Evolutionary conservation across 306 rosid genomes (phyloP), one percentile per base, ranked within the genome.

Genomic region (Trifolium repens): DNA sequence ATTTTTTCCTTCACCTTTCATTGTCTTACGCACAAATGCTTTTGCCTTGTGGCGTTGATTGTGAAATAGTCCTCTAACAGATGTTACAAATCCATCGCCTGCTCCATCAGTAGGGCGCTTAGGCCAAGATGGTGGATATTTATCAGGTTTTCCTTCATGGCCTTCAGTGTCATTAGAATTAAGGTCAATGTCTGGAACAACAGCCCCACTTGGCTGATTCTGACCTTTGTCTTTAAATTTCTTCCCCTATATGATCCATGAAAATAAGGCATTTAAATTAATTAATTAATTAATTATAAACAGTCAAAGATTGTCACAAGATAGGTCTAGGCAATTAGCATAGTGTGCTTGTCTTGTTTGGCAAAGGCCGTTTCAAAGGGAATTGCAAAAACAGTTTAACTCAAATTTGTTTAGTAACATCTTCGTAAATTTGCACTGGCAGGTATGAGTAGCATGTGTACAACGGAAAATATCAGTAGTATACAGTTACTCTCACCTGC

Each of bases 51-150:
- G 86, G n/a, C 92, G 97, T 82, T 96, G 99, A 69, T 72, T 89
- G 53, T 82, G 81, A 78, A 96, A 96, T 70, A 92, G 81, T 69
- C 99, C 99, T 79, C 80, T 89, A 47, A 96, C 74, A 54, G 96
- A 90, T 80, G 98, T 96, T 72, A 96, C 99, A 88, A 96, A 96
- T 60, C 97, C 93, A 76, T 96, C 98, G 68, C 98, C 99, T 12
- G 98, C 99, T 83, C 97, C 98, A 46, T 92, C 99, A 78, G 26
- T 79, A 59, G 96, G 94, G 69, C 97, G 98, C 91, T 87, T 94
- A 61, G 86, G 87, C 87, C 88, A 91, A 75, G 91, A 44, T 47
- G 88, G 74, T 9, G 94, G 93, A 72, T 81, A 15, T 77, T 84
- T 93, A 63, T 89, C 94, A 63, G 91, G 80, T 70, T 88, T 89